Base-by-base conservation (phyloP, 2,329 filamentous ascomycete species). In the Lachnellula hyalina region DNA sequence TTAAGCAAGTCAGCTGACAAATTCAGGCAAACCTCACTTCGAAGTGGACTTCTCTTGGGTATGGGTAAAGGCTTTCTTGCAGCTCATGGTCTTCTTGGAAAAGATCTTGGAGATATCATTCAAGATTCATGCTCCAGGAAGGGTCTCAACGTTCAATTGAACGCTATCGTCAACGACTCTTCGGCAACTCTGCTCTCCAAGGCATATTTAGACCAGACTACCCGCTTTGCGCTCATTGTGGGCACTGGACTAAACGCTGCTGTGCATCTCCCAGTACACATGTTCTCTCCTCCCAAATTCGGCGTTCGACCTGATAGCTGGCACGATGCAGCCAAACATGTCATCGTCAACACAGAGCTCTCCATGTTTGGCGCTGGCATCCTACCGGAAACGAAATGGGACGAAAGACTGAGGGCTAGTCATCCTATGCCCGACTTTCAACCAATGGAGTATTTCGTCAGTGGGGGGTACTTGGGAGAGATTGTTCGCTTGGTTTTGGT, bases 31-130 rank as follows among this genome's bases (percentile, higher is more conserved):
- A 84, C 81, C 12, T 85, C 83, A 2, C 71, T 84, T 32, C 77
- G 77, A 48, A 77, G 80, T 48, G 84, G 83, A 49, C 77, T 76
- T 57, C 71, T 87, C 23, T 76, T 78, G 62, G 74, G 73, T 34
- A 87, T 87, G 84, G 84, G 84, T 54, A 87, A 87, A 65, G 81
- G 80, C 6, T 86, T 87, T 63, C 70, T 78, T 36, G 83, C 84
- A 21, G 79, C 79, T 44, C 72, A 79, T 42, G 80, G 79, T 1
- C 72, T 86, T 3, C 57, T 82, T 9, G 83, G 82, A 42, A 74
- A 83, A 62, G 81, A 86, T 58, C 72, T 87, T 1, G 82, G 81
- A 15, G 75, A 79, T 51, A 74, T 86, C 49, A 78, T 86, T 61
- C 73, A 78, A 63, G 67, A 69, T 5, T 79, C 82, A 5, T 86